Evolutionary conservation across 2,329 filamentous ascomycete genomes (phyloP).

Genomic region (Trichoderma semiorbis): DNA sequence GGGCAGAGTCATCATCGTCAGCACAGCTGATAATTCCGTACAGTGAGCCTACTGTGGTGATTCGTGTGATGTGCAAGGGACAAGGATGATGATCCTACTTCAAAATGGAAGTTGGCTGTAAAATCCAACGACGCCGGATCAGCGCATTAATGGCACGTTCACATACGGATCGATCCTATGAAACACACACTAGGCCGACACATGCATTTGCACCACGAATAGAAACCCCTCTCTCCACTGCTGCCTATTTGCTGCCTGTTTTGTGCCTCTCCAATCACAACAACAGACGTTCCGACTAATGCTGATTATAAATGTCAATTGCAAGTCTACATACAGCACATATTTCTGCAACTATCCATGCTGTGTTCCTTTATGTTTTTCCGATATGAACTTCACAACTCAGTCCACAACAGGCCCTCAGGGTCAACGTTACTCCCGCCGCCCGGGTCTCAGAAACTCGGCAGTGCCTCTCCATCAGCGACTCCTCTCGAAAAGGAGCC

Average conservation of each 20-base stretch:
- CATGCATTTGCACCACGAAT: background rate
- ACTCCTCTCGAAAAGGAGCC: background rate
- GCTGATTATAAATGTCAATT: background rate
- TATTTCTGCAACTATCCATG: background rate
- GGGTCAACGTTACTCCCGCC: background rate
- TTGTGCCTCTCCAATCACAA: background rate
- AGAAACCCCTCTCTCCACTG: background rate
- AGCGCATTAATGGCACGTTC: background rate
- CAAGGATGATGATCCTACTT: background rate
- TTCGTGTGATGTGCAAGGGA: background rate
- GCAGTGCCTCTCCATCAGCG: slow-evolving; percentile 4
- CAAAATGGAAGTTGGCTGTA: background rate
- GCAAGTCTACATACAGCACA: background rate
- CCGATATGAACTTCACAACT: background rate
- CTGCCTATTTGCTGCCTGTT: background rate
- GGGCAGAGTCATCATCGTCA: background rate
- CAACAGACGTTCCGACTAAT: background rate
- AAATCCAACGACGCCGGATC: background rate
- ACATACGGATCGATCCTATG: background rate
- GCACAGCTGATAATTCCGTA: background rate
- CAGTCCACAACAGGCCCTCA: background rate
- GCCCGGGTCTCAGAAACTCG: background rate
- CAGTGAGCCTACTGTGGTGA: background rate
- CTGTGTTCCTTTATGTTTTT: background rate
- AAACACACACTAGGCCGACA: background rate